Evolutionary conservation across 345 rosid genomes (phyloP).

Genomic region (Moringa oleifera): DNA sequence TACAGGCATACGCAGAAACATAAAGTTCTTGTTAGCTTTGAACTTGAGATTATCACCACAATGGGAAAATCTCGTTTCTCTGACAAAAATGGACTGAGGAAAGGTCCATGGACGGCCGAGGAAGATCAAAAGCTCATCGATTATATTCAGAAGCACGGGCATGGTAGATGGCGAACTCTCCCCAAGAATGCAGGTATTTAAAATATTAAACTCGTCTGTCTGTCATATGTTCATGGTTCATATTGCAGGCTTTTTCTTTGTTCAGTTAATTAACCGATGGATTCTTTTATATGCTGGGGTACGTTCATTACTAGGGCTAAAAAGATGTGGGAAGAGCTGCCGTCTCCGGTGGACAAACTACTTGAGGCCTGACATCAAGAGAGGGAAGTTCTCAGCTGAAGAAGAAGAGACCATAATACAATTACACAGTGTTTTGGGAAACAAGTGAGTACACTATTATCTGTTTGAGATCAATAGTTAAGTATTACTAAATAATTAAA

Average conservation of each 20-base stretch:
- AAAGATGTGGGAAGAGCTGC: conserved; percentile 89
- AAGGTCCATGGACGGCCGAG: conserved; percentile 90
- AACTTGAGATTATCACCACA: background rate
- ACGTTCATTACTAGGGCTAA: conserved; percentile 22
- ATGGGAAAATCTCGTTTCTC: conserved; percentile 51
- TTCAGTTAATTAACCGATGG: background rate
- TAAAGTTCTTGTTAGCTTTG: background rate
- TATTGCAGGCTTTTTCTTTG: too few species aligned
- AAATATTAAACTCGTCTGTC: background rate
- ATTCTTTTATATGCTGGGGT: background rate
- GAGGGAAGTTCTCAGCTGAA: conserved; percentile 67
- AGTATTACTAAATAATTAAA: background rate
- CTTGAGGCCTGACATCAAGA: conserved; percentile 79
- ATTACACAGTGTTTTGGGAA: conserved; percentile 67
- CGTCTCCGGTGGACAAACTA: conserved; percentile 88
- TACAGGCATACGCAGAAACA: background rate
- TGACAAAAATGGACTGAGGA: conserved; percentile 61
- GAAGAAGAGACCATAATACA: conserved; percentile 80
- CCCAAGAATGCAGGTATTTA: conserved; percentile 74
- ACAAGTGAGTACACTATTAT: conserved; percentile 42
- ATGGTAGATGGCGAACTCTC: conserved; percentile 75
- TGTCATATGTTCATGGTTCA: too few species aligned
- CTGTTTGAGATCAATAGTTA: background rate
- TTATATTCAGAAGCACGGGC: conserved; percentile 69
- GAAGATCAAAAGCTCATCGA: conserved; percentile 65